Base-by-base conservation (phyloP, 2,329 filamentous ascomycete species). In the Fusarium newnesense region DNA sequence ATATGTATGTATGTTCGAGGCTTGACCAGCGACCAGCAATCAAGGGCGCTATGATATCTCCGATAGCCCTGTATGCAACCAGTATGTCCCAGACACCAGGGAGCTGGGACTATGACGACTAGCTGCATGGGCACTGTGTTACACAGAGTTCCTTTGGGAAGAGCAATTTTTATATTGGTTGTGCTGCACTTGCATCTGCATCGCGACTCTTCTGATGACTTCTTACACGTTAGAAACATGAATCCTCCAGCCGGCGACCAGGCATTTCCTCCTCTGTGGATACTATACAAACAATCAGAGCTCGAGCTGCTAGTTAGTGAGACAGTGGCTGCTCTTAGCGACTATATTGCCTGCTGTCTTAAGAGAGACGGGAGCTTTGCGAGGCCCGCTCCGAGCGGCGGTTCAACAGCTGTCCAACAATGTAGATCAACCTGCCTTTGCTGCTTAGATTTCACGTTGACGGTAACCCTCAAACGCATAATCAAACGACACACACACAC, bases 331-430 rank as follows among this genome's bases (percentile, higher is more conserved):
- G 64, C 50, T 72, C 59, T 69, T 47, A 30, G 67, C 47, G 67
- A 28, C 28, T 44, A 50, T 56, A n/a, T 32, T 62, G 9, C 42
- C 42, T 66, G 32, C 18, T 64, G 57, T 59, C 57, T 42, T 42
- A 49, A 40, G 24, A 30, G 57, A 39, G 43, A 46, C 39, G 63
- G 71, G 63, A 65, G 46, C 46, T 49, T 67, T 61, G 40, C 53
- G 64, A 75, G 69, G 72, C 46, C 72, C 72, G 60, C 69, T 32
- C 72, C 72, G 62, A 65, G 53, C 57, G 53, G 60, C 42, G 62
- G 60, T 37, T 52, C 40, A 21, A 47, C 36, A 39, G 42, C 36
- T 62, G 53, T 46, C 58, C 43, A 61, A 60, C 50, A 54, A 19
- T 54, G 24, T 32, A 19, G n/a, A 13, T n/a, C 15, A 24, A 52